Evolutionary conservation across 148 eudicot species (phyloP), one percentile per base, ranked within the genome.

Genomic region (Selenicereus undatus): DNA sequence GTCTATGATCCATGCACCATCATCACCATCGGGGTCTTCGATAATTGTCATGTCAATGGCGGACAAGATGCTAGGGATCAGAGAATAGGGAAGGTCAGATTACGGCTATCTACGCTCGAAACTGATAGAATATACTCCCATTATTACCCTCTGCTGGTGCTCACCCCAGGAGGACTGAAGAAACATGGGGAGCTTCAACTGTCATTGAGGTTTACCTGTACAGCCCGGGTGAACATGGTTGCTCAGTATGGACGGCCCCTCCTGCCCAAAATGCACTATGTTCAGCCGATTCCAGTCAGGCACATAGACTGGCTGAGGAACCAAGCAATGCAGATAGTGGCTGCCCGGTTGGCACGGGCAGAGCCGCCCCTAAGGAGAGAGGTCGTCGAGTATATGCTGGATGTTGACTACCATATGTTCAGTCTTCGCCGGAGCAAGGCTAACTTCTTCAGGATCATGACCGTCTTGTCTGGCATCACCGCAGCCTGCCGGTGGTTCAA

Each of bases 261-360:
- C 75, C 88, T 95, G n/a, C 98, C 98, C n/a, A 95, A 95, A 78
- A 91, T 95, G 98, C 98, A 95, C 78, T 95, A 95, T 39, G 82
- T 86, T 21, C 93, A 93, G 75, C 99, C 99, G 3, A 90, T 95
- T 26, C 87, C 97, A 0, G 90, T 93, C 22, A 88, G 88, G 71
- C 89, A 91, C 85, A 91, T 93, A 4, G 99, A 95, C 43, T 85
- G 92, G 94, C 89, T 95, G 0, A 84, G 99, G 20, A 95, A 93
- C 89, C 97, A 92, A 79, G 99, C 99, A 35, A 91, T 90, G 97
- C 93, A 91, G 87, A 95, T 95, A 58, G 99, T 95, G 78, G 91
- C 92, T 6, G 83, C 82, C 4, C 82, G 91, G 52, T 86, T 95
- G 11, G 48, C 90, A 8, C 86, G 99, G 50, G 90, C 99, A 16